Conservation (phyloP, 2,329 filamentous ascomycete species). For the Calonectria crousiana region DNA sequence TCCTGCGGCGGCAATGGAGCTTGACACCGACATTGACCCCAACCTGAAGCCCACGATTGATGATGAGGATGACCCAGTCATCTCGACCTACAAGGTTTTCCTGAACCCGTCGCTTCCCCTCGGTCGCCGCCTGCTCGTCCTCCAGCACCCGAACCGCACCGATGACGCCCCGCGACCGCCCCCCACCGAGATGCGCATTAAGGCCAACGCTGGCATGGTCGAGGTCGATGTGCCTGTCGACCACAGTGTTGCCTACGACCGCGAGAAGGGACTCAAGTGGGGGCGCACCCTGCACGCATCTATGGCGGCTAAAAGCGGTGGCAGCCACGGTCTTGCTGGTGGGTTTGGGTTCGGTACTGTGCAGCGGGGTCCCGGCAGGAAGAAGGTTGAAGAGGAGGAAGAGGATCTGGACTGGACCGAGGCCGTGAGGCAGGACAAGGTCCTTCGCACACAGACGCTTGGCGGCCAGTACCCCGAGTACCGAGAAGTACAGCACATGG, state of each 20-base stretch:
- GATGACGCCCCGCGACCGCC: constrained; percentile 63
- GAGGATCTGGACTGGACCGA: constrained; percentile 74
- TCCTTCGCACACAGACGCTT: constrained; percentile 84
- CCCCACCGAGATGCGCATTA: constrained; percentile 83
- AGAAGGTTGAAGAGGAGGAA: constrained; percentile 57
- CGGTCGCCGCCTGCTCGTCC: constrained; percentile 78
- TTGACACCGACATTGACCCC: constrained; percentile 38
- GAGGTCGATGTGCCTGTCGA: constrained; percentile 92
- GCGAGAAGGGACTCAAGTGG: constrained; percentile 84
- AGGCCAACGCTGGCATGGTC: constrained; percentile 83
- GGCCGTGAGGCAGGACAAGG: constrained; percentile 76
- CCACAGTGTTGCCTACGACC: constrained; percentile 81
- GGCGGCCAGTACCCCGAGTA: constrained; percentile 82
- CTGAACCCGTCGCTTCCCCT: constrained; percentile 79
- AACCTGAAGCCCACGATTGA: constrained; percentile 28
- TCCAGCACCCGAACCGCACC: constrained; percentile 89
- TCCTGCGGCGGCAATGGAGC: constrained; percentile 34
- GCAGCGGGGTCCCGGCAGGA: constrained; percentile 53
- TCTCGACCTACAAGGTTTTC: constrained; percentile 85
- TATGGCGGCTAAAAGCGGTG: constrained; percentile 69
- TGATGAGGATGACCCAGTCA: constrained; percentile 74
- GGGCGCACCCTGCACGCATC: constrained; percentile 79
- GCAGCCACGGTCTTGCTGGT: constrained; percentile 77
- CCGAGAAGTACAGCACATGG: constrained; percentile 85
- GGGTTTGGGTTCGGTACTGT: constrained; percentile 75